A percentile compares a stretch with the other conserved stretches of the same genome.
These are phyloP conservation scores for Heliosperma pusillum DNA, from an alignment of 148 eudicot species.

Conservation along the genomic window DNA sequence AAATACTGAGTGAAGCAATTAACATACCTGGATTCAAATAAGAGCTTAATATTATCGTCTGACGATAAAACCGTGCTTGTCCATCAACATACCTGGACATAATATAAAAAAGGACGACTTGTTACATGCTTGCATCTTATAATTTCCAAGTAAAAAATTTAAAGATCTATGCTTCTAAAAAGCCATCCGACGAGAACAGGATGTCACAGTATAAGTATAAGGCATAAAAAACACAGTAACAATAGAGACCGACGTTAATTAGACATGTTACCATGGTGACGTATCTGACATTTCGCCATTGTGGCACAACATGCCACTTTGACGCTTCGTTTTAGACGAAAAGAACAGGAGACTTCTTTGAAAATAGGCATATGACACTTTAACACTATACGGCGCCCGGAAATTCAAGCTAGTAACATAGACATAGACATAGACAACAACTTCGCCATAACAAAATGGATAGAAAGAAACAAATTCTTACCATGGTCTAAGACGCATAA, in stretches of 20 bases:
- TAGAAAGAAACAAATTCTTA: slow-evolving; percentile 24
- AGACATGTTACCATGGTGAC: background rate
- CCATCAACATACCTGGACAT: slow-evolving; percentile 71
- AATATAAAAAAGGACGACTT: background rate
- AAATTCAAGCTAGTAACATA: background rate
- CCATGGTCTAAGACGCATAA: slow-evolving; percentile 91
- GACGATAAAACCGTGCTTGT: slow-evolving; percentile 82
- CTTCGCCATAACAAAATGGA: background rate
- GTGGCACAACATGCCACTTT: background rate
- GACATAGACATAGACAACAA: background rate
- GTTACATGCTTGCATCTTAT: background rate
- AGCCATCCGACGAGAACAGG: background rate
- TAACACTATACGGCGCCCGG: background rate
- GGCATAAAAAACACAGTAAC: background rate
- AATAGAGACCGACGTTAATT: background rate
- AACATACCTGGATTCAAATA: slow-evolving; percentile 70
- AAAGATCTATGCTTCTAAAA: background rate
- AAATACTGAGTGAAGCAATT: slow-evolving; percentile 17
- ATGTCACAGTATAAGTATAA: background rate
- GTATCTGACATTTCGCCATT: background rate
- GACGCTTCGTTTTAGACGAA: background rate
- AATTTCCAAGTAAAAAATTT: background rate
- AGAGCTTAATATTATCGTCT: slow-evolving; percentile 73
- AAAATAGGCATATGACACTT: background rate
- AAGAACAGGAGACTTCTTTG: background rate